A percentile compares a stretch with the other conserved stretches of the same genome.
These are phyloP conservation scores for Coix lacrymajobi DNA, from an alignment of 176 grass and related monocot genomes.

Conservation along the genomic window DNA sequence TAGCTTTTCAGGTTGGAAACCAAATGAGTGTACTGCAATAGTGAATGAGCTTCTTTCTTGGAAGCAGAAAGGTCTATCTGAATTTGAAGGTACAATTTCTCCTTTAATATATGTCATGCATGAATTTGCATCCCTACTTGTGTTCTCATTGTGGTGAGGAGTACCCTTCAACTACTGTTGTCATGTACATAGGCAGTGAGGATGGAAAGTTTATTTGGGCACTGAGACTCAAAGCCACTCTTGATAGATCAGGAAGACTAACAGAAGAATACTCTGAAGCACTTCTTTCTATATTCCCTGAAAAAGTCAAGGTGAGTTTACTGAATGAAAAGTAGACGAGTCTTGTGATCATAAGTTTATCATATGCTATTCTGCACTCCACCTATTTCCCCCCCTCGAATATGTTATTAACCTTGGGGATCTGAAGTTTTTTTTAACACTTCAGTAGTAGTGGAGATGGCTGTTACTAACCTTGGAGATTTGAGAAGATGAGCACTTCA, in stretches of 20 bases:
- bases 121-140: background rate
- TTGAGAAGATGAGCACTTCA: background rate
- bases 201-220: constrained; percentile 87
- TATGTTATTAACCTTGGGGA: background rate
- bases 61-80: constrained; percentile 71
- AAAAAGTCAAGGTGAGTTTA: constrained; percentile 70
- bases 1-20: constrained; percentile 84
- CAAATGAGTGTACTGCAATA: constrained; percentile 77
- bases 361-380: background rate
- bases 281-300: constrained; percentile 87
- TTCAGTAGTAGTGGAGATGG: too few species aligned
- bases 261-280: constrained; percentile 93
- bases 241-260: constrained; percentile 89
- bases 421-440: too few species aligned
- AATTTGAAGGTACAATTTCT: constrained; percentile 67
- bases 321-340: background rate
- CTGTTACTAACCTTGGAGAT: background rate
- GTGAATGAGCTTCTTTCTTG: constrained; percentile 75
- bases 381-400: background rate
- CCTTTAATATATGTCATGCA: background rate
- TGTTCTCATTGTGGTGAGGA: background rate
- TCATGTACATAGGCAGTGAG: constrained; percentile 57
- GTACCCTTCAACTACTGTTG: constrained; percentile 21
- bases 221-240: constrained; percentile 84
- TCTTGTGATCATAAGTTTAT: background rate